Base-by-base conservation (phyloP, 164 flowering plant species). In the Euptelea pleiosperma region DNA sequence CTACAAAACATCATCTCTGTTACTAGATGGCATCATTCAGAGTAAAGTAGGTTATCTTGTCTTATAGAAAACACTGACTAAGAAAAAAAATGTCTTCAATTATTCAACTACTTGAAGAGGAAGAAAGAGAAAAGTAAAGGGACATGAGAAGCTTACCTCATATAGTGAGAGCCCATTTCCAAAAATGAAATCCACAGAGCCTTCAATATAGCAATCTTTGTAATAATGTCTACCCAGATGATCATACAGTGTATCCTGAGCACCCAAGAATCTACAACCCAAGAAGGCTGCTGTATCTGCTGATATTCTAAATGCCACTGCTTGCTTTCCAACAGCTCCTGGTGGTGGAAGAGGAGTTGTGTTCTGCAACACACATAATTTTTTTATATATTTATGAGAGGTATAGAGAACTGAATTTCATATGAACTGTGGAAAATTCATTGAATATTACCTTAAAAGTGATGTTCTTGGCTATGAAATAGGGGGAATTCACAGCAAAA, bases 171-270 rank as follows among this genome's bases (percentile, higher is more conserved):
- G 91, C 18, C 70, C 97, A 70, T 89, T 87, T 26, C 97, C 99
- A 59, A 94, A 91, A 61, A 94, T 85, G 87, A 94, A 94, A 73
- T 94, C 97, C 24, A 94, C 96, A 4, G 96, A 85, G 45, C 99
- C 99, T 74, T 94, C 96, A 65, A 94, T 86, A 63, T 94, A 91
- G 63, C 97, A 94, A 61, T 94, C 99, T 58, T 91, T 89, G 77
- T 85, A 94, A 59, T 94, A 94, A 65, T 94, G 99, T 62, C 97
- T 81, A 1, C 99, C 99, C 61, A 81, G 0, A 49, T 94, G 99
- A 67, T 94, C 99, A 67, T 94, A 94, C 0, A 94, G 81, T 28
- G 99, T 94, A 70, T 94, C 97, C 59, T 94, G 97, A 4, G 87
- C 97, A 48, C 99, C 99, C 70, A 94, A 66, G 62, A 94, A 91